Base-by-base conservation (phyloP, 371 early-diverging fungal species). In the Mortierella sp. region DNA sequence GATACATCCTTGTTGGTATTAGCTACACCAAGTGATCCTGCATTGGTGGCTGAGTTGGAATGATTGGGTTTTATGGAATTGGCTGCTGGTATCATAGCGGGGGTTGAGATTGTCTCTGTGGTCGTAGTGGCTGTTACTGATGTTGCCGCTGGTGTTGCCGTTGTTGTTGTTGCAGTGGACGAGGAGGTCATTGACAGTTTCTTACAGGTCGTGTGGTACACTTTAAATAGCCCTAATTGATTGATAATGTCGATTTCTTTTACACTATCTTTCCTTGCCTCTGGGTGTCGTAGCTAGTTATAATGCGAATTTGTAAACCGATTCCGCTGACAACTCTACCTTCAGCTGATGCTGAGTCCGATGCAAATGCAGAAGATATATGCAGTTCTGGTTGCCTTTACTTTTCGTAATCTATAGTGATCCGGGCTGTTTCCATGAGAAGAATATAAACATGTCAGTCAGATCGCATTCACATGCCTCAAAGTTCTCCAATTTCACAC, bases 61-160 rank as follows among this genome's bases (percentile, higher is more conserved):
- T 49, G 49, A 49, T 49, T 49, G 49, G 49, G n/a, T 53, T 53
- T 53, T 12, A 28, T 53, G 53, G 53, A 53, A 28, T 29, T 53
- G 53, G 56, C 31, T 34, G 60, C 61, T 47, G 75, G 70, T 68
- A 69, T 64, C 74, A 73, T 69, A 49, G 32, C 29, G 42, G 58
- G 47, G 22, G 66, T 55, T 32, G 62, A 26, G 35, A 68, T 49
- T 15, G 56, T 55, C 54, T 45, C 58, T 42, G 68, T 26, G 8
- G 61, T 57, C 22, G 45, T 68, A n/a, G 53, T 42, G 42, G 54
- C 45, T 58, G 32, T 13, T n/a, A 56, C 32, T 49, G 59, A n/a
- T 19, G 60, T 15, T 60, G 43, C 23, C 5, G 61, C 28, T 32
- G 35, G 22, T 49, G 28, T 28, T 60, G 61, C 15, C 15, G 51